Conservation (phyloP, 495 filamentous ascomycete species). For the Trichocladium uniseriatum region DNA sequence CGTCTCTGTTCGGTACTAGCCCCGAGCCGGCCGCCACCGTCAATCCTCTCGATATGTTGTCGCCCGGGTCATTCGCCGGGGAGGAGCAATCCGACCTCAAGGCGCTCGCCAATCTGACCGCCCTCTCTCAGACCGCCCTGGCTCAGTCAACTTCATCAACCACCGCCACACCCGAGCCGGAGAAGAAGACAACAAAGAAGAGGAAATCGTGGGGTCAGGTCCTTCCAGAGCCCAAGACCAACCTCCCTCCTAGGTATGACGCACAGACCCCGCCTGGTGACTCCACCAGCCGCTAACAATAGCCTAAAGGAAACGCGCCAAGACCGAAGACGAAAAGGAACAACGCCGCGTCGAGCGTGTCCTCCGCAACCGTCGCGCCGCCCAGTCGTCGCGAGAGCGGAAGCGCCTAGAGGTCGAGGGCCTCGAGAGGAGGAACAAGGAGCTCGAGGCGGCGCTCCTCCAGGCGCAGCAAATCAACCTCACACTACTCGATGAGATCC, state of each 20-base stretch:
- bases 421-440: slow-evolving; percentile 67
- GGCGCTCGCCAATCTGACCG: slow-evolving; percentile 13
- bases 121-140: slow-evolving; percentile 5
- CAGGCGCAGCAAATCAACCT: slow-evolving; percentile 58
- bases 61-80: slow-evolving; percentile 32
- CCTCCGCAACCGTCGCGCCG: slow-evolving; percentile 87
- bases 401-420: slow-evolving; percentile 91
- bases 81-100: slow-evolving; percentile 19
- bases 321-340: slow-evolving; percentile 98
- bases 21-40: slow-evolving; percentile 22
- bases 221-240: slow-evolving; percentile 92
- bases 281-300: background rate
- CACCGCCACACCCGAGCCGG: slow-evolving; percentile 22
- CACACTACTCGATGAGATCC: slow-evolving; percentile 55
- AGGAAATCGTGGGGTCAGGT: slow-evolving; percentile 98
- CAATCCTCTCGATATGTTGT: slow-evolving; percentile 38
- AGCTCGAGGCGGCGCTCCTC: slow-evolving; percentile 55
- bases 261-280: background rate
- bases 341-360: slow-evolving; percentile 96
- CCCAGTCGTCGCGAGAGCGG: slow-evolving; percentile 90
- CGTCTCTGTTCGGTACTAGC: slow-evolving; percentile 38
- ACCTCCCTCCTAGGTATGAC: slow-evolving; percentile 81
- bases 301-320: slow-evolving; percentile 74
- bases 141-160: slow-evolving; percentile 1
- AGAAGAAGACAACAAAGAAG: slow-evolving; percentile 86